Percentiles rank a stretch among this genome's conserved stretches.
Conservation (phyloP, 441 rosid genomes). For the Francoa sonchifolia region DNA sequence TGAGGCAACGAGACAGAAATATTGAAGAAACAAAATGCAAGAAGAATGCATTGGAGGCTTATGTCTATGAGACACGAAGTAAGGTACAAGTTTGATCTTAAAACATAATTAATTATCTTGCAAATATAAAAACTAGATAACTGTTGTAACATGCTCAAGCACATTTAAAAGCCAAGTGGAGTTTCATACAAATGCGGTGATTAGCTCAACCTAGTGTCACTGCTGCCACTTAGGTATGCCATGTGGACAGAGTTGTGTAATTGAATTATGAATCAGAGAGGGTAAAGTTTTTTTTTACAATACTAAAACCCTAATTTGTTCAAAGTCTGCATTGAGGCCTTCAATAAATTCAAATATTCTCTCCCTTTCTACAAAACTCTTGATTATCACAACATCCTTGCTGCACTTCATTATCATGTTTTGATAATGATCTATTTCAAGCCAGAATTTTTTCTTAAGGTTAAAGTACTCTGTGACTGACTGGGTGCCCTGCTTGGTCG, state of each 20-base stretch:
- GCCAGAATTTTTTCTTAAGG: neutral
- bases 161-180: neutral
- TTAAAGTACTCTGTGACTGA: slow-evolving; percentile 1
- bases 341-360: neutral
- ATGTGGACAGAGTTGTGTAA: too few species aligned
- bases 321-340: neutral
- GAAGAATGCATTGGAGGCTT: slow-evolving; percentile 64
- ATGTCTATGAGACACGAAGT: slow-evolving; percentile 65
- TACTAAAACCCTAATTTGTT: neutral
- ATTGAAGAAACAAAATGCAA: slow-evolving; percentile 54
- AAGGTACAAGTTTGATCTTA: slow-evolving; percentile 33
- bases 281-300: neutral
- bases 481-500: neutral
- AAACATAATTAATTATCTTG: neutral
- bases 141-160: neutral
- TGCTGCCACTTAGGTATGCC: too few species aligned
- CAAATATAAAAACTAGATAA: neutral
- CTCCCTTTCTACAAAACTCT: neutral
- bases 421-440: slow-evolving; percentile 1
- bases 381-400: neutral
- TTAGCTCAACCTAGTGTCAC: too few species aligned
- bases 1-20: slow-evolving; percentile 51
- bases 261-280: too few species aligned
- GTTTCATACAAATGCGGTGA: too few species aligned
- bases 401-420: neutral